A percentile compares a stretch with the other conserved stretches of the same genome.
Conservation (phyloP, 1,139 yeast species). For the Wickerhamomyces sp. region DNA sequence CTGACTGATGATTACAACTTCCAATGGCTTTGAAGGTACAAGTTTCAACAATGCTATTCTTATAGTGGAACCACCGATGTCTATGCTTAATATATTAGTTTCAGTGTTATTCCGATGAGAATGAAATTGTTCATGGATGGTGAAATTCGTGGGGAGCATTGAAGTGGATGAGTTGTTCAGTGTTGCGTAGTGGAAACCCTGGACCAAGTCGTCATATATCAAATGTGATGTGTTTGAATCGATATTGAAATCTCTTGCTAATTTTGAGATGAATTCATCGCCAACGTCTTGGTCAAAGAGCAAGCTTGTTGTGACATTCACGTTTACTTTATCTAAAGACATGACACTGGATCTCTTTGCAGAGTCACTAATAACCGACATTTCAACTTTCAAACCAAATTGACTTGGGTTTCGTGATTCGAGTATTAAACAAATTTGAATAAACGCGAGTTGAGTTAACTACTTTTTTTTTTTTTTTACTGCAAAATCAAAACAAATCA, state of each 20-base stretch:
- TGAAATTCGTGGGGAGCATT: slow-evolving; percentile 1
- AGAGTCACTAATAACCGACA: too few species aligned
- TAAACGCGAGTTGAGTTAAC: too few species aligned
- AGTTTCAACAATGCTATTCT: slow-evolving; percentile 13
- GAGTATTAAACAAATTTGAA: too few species aligned
- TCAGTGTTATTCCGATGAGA: neutral
- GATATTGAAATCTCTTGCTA: neutral
- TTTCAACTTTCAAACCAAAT: too few species aligned
- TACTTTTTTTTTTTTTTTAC: too few species aligned
- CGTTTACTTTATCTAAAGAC: too few species aligned
- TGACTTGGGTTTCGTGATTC: too few species aligned
- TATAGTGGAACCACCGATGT: slow-evolving; percentile 24
- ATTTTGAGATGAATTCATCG: neutral
- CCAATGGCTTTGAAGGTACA: neutral
- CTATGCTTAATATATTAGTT: slow-evolving; percentile 12
- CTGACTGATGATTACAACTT: slow-evolving; percentile 1
- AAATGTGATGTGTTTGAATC: neutral
- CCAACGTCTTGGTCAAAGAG: too few species aligned
- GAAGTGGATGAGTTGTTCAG: neutral
- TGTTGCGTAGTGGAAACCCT: neutral
- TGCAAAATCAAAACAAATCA: neutral
- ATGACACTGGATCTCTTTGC: too few species aligned
- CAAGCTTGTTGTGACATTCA: too few species aligned
- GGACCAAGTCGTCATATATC: neutral
- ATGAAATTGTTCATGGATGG: neutral